phyloP scores from a whole-genome alignment of 148 eudicot species.

The Oxyria digyna region DNA sequence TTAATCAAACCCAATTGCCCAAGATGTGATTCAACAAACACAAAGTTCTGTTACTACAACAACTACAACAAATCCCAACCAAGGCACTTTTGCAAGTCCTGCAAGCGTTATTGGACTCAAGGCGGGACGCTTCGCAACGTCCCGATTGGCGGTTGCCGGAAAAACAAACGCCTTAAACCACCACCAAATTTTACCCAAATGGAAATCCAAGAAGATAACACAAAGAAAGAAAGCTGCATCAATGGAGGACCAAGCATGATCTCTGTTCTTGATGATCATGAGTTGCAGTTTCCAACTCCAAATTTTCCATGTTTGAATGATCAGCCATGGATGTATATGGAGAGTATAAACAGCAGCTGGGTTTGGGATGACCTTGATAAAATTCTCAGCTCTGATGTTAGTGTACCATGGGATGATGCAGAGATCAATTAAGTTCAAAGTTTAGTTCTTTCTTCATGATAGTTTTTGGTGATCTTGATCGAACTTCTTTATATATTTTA shows the following conservation, averaged over 20 bases:
- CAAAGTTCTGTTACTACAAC: conserved; percentile 22
- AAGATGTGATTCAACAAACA: conserved; percentile 24
- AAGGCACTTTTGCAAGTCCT: conserved; percentile 73
- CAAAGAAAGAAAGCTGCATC: neutral
- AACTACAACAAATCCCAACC: conserved; percentile 91
- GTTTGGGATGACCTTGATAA: conserved; percentile 43
- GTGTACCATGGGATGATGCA: neutral
- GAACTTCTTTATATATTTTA: neutral
- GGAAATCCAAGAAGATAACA: conserved; percentile 11
- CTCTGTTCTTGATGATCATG: conserved; percentile 12
- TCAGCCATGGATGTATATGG: conserved; percentile 17
- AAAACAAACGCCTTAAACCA: conserved; percentile 57
- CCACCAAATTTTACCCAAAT: conserved; percentile 12
- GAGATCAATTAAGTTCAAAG: neutral
- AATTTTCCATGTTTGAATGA: conserved; percentile 11
- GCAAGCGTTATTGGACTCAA: conserved; percentile 17
- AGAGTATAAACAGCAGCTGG: conserved; percentile 30
- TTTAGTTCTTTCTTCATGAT: too few species aligned
- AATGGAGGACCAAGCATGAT: neutral
- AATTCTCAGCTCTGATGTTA: neutral
- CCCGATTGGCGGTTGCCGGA: conserved; percentile 88
- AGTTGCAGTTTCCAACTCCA: conserved; percentile 26
- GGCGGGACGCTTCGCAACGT: conserved; percentile 19
- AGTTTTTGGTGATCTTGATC: neutral
- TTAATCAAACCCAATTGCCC: conserved; percentile 67